These are phyloP conservation scores for Calamus simplicifolius DNA, from an alignment of 176 grass and related monocot genomes.

Conservation along the genomic window DNA sequence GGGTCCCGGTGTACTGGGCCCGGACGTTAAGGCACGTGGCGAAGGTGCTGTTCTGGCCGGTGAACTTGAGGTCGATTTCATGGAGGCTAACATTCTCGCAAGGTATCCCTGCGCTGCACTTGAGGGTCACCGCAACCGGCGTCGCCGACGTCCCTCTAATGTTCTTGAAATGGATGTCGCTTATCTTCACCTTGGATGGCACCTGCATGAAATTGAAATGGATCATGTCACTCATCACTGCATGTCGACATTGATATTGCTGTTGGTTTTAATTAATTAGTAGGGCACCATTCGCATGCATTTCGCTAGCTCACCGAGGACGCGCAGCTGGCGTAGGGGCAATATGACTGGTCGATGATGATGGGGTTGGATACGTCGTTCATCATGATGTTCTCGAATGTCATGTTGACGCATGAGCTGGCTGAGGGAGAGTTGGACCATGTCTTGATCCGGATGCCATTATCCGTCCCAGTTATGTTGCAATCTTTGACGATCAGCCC, in stretches of 20 bases:
- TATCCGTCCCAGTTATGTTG: constrained; percentile 34
- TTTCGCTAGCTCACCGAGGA: constrained; percentile 30
- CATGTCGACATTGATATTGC: too few species aligned
- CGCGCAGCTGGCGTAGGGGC: constrained; percentile 45
- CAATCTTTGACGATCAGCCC: constrained; percentile 32
- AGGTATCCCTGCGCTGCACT: constrained; percentile 39
- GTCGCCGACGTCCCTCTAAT: constrained; percentile 40
- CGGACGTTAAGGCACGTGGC: constrained; percentile 36
- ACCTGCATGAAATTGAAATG: constrained; percentile 9
- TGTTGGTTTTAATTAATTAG: too few species aligned
- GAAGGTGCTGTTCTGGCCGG: not conserved
- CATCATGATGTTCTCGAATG: constrained; percentile 51
- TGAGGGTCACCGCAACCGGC: constrained; percentile 42
- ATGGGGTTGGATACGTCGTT: constrained; percentile 47
- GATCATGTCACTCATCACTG: too few species aligned
- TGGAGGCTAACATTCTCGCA: constrained; percentile 53
- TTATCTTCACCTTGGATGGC: constrained; percentile 41
- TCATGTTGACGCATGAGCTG: constrained; percentile 32
- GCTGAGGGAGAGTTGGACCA: constrained; percentile 52
- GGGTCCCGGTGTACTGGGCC: constrained; percentile 31
- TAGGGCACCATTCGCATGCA: too few species aligned
- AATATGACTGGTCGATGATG: constrained; percentile 73
- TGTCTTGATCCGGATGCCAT: constrained; percentile 66
- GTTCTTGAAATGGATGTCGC: constrained; percentile 41
- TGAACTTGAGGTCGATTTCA: constrained; percentile 35